Evolutionary conservation across 106 monocot species (phyloP).

Genomic region (Xerophyta viscosa): DNA sequence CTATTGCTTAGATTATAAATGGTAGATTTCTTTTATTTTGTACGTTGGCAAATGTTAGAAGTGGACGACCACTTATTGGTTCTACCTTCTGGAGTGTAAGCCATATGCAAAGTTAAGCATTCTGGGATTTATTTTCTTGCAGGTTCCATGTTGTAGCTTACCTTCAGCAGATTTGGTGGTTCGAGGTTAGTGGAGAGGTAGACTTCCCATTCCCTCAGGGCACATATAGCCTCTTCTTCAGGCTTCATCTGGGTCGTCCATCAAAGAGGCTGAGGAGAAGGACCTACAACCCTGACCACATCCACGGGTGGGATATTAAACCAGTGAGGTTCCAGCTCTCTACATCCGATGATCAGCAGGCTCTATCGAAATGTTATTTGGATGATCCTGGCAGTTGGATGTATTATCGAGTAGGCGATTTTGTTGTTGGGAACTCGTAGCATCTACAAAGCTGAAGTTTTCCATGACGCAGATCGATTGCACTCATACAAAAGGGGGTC

Average conservation of each 20-base stretch:
- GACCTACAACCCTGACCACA: slow-evolving; percentile 9
- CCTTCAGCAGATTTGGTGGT: slow-evolving; percentile 21
- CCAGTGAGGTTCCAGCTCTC: slow-evolving; percentile 13
- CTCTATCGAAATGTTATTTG: slow-evolving; percentile 4
- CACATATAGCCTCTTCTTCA: slow-evolving; percentile 11
- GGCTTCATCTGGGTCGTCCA: slow-evolving; percentile 13
- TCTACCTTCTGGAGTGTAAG: too few species aligned
- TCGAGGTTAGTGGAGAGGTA: slow-evolving; percentile 11
- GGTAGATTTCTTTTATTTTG: too few species aligned
- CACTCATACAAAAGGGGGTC: slow-evolving; percentile 17
- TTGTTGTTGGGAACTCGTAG: slow-evolving; percentile 1
- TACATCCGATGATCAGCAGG: slow-evolving; percentile 12
- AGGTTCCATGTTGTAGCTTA: slow-evolving; percentile 13
- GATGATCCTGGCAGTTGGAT: slow-evolving; percentile 14
- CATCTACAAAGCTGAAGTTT: slow-evolving; percentile 7
- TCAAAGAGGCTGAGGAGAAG: slow-evolving; percentile 5
- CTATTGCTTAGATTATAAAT: too few species aligned
- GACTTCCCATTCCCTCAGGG: slow-evolving; percentile 10
- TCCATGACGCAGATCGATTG: slow-evolving; percentile 21
- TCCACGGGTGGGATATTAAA: slow-evolving; percentile 16
- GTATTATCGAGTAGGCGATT: slow-evolving; percentile 7
- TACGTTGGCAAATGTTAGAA: too few species aligned
- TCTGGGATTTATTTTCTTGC: neutral
- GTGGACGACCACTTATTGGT: too few species aligned
- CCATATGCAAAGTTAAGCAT: neutral